Percentiles rank a stretch among this genome's conserved stretches.
These are phyloP conservation scores for Plasmopara viticola DNA, from an alignment of 352 stramenopile genomes.

Conservation along the genomic window DNA sequence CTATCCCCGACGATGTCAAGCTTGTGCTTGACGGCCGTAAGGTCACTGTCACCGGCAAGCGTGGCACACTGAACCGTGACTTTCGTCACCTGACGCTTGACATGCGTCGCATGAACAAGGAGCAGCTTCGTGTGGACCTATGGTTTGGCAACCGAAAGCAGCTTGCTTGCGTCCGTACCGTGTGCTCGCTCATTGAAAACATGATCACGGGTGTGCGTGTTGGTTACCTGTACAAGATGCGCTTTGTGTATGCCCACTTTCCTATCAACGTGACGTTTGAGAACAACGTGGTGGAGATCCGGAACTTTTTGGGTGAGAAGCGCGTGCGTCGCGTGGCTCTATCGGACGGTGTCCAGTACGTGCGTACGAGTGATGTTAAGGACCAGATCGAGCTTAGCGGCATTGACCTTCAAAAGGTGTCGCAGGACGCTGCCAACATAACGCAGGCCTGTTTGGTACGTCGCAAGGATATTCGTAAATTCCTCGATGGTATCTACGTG, in stretches of 20 bases:
- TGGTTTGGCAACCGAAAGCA: conserved; percentile 99
- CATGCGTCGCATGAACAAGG: conserved; percentile 87
- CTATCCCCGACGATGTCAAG: conserved; percentile 93
- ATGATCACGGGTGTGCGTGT: conserved; percentile 98
- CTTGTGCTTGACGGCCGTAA: conserved; percentile 92
- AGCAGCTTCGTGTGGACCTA: conserved; percentile 94
- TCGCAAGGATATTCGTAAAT: conserved; percentile 98
- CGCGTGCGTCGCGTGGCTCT: conserved; percentile 94
- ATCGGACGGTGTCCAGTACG: conserved; percentile 91
- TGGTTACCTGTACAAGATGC: conserved; percentile 99
- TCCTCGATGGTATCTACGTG: conserved; percentile 99
- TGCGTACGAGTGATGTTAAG: conserved; percentile 95
- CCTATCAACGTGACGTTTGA: conserved; percentile 99
- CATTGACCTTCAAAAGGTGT: conserved; percentile 98
- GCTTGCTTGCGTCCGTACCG: conserved; percentile 95
- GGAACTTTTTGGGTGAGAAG: conserved; percentile 99
- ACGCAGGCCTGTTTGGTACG: conserved; percentile 79
- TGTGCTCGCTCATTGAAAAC: conserved; percentile 99
- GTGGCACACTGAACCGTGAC: conserved; percentile 91
- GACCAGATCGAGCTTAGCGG: conserved; percentile 98
- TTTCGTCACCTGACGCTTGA: conserved; percentile 98
- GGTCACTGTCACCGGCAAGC: conserved; percentile 95
- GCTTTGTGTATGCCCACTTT: conserved; percentile 99
- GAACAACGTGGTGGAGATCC: conserved; percentile 94
- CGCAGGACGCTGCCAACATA: conserved; percentile 85